These are phyloP conservation scores for Phytopythium ostracodes DNA, from an alignment of 352 stramenopile species.

Conservation along the genomic window DNA sequence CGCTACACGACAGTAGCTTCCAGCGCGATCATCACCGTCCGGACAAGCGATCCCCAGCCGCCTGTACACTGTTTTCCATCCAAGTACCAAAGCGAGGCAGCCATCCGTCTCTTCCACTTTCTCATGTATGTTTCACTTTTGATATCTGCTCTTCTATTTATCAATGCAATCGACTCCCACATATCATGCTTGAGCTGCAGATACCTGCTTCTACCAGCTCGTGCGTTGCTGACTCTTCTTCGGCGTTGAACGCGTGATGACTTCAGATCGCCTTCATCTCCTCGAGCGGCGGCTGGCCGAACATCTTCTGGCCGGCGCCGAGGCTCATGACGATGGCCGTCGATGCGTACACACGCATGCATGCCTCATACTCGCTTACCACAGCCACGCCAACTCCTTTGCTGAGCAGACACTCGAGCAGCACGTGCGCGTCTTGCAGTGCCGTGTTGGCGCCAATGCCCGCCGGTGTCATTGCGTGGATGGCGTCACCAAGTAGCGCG, in stretches of 20 bases:
- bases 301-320: conserved; percentile 41
- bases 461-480: conserved; percentile 56
- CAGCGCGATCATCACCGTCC: not conserved
- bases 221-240: not conserved
- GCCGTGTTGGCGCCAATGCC: conserved; percentile 55
- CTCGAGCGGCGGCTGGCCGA: conserved; percentile 31
- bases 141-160: not conserved
- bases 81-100: conserved; percentile 1
- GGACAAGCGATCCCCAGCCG: not conserved
- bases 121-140: not conserved
- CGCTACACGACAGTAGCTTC: not conserved
- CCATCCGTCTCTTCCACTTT: not conserved
- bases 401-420: conserved; percentile 36
- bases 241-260: not conserved
- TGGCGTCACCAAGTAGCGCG: conserved; percentile 51
- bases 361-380: conserved; percentile 43
- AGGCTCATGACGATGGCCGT: conserved; percentile 38
- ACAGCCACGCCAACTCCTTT: conserved; percentile 41
- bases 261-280: conserved; percentile 26
- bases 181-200: not conserved
- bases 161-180: not conserved
- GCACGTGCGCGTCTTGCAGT: conserved; percentile 40
- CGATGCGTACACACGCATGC: conserved; percentile 39
- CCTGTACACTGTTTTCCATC: not conserved
- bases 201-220: not conserved